Evolutionary conservation across 306 rosid genomes (phyloP).

Genomic region (Gastrolobium bilobum): DNA sequence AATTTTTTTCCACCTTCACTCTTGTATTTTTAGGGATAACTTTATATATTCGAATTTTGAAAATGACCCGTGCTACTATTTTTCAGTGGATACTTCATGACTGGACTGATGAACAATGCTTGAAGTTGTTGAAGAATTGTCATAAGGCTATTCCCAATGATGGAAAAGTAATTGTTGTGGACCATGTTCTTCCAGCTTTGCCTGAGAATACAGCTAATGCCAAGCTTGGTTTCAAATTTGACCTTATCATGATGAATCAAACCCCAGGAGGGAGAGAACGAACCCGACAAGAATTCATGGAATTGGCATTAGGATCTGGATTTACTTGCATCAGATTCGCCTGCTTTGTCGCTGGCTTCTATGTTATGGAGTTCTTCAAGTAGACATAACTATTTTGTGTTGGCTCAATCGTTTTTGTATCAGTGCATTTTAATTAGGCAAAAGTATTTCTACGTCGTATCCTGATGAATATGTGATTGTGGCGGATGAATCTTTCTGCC

Average conservation of each 20-base stretch:
- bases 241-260: conserved; percentile 41
- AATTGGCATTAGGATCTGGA: conserved; percentile 29
- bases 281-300: conserved; percentile 25
- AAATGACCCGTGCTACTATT: no score
- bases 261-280: conserved; percentile 47
- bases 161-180: conserved; percentile 47
- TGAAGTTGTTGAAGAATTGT: conserved; percentile 41
- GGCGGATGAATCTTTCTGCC: no score
- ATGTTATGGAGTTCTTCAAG: conserved; percentile 37
- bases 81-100: conserved; percentile 51
- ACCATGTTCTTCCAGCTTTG: conserved; percentile 18
- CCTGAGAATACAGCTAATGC: background rate
- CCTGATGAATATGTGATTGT: no score
- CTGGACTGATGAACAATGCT: conserved; percentile 38
- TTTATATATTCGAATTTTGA: background rate
- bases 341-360: background rate
- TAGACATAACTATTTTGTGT: background rate
- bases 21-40: no score
- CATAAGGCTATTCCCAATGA: conserved; percentile 20
- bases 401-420: no score
- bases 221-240: conserved; percentile 3
- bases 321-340: conserved; percentile 13
- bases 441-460: no score
- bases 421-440: no score
- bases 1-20: no score